These are phyloP conservation scores for Neonectria faginata DNA, from an alignment of 2,329 filamentous ascomycete genomes.

Conservation along the genomic window DNA sequence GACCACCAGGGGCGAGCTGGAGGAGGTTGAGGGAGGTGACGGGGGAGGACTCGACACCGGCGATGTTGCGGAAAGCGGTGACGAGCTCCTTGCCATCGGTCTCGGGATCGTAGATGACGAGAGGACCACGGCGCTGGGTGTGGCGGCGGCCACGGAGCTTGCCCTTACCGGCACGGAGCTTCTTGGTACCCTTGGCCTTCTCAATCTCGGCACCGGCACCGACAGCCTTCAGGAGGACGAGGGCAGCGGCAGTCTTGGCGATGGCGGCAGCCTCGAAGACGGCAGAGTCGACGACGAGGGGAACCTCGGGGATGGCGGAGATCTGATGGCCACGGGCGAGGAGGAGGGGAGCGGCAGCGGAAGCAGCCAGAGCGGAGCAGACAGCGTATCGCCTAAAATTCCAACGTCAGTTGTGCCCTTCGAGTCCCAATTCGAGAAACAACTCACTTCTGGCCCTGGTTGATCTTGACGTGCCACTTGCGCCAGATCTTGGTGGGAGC, in stretches of 20 bases:
- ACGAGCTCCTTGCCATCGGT: conserved; percentile 95
- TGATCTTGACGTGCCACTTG: conserved; percentile 99
- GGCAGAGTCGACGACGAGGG: conserved; percentile 93
- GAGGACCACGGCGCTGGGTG: conserved; percentile 96
- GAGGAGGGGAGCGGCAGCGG: conserved; percentile 92
- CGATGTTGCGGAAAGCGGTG: conserved; percentile 97
- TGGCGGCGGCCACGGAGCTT: conserved; percentile 97
- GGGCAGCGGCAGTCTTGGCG: conserved; percentile 88
- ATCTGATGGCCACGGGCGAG: conserved; percentile 98
- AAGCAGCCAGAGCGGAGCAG: conserved; percentile 96
- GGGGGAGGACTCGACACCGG: conserved; percentile 95
- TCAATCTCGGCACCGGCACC: conserved; percentile 91
- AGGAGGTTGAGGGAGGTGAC: conserved; percentile 97
- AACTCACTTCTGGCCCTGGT: conserved; percentile 93
- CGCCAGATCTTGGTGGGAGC: conserved; percentile 99
- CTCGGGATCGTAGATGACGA: conserved; percentile 97
- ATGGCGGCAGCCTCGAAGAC: conserved; percentile 84
- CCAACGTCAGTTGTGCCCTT: conserved; percentile 37
- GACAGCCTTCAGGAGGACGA: conserved; percentile 88
- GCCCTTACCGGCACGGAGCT: conserved; percentile 98
- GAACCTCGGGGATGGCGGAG: conserved; percentile 92
- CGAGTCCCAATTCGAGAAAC: not conserved
- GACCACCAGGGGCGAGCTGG: conserved; percentile 98
- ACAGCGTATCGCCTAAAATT: conserved; percentile 88
- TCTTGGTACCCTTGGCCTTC: conserved; percentile 97